Conservation (phyloP, 805 yeast species). For the Suhomyces kilbournensis region DNA sequence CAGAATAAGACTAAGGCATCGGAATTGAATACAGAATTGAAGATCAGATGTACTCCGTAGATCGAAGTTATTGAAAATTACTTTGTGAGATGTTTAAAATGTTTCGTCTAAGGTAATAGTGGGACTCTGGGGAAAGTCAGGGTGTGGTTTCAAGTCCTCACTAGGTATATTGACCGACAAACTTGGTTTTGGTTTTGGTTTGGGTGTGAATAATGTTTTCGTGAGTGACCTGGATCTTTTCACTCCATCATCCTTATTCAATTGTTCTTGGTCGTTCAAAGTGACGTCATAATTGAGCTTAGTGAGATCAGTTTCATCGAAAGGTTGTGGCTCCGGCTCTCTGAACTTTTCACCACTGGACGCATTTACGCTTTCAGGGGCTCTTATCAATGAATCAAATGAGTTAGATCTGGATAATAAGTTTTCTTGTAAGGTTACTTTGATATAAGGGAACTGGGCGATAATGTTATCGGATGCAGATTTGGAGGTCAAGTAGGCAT, state of each 20-base stretch:
- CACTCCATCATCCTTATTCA: conserved; percentile 17
- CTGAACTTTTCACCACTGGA: conserved; percentile 18
- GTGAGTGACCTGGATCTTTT: conserved; percentile 29
- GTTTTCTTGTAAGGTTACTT: conserved; percentile 37
- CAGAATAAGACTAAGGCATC: too few relatives aligned
- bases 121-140: conserved; percentile 23
- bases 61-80: background rate
- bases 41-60: background rate
- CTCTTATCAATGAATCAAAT: conserved; percentile 13
- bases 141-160: background rate
- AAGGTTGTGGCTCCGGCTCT: conserved; percentile 36
- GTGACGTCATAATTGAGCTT: conserved; percentile 32
- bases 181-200: conserved; percentile 8
- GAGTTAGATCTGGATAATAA: conserved; percentile 34
- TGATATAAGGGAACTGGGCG: conserved; percentile 15
- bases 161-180: conserved; percentile 17
- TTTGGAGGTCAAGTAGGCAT: conserved; percentile 16
- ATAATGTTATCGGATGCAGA: conserved; percentile 4
- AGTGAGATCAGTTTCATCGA: conserved; percentile 27
- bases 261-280: conserved; percentile 17
- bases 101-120: conserved; percentile 39
- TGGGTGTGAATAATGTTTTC: conserved; percentile 36
- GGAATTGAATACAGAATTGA: too few relatives aligned
- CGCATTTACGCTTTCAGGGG: conserved; percentile 19
- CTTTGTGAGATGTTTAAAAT: background rate